A percentile compares a stretch with the other conserved stretches of the same genome.
These are phyloP conservation scores for Bretschneidera sinensis DNA, from an alignment of 345 rosid genomes.

Conservation along the genomic window DNA sequence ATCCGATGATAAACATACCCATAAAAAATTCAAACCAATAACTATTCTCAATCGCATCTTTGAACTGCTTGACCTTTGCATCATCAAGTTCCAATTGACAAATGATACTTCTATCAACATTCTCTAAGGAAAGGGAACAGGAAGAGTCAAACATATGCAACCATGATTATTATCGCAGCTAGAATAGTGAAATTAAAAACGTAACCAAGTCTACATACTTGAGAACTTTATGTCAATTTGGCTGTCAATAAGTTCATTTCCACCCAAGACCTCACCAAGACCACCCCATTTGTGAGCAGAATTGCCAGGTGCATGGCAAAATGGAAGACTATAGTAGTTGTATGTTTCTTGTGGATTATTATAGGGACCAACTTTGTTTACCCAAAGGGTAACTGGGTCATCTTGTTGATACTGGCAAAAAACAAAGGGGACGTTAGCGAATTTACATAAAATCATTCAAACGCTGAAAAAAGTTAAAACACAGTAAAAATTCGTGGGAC, in stretches of 20 bases:
- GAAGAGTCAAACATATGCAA: background rate
- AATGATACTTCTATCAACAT: constrained; percentile 52
- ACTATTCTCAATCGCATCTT: constrained; percentile 83
- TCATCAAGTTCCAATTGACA: constrained; percentile 66
- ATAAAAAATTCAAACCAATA: constrained; percentile 94
- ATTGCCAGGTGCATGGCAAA: constrained; percentile 62
- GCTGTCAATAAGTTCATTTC: constrained; percentile 98
- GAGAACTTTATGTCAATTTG: constrained; percentile 69
- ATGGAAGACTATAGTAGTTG: constrained; percentile 98
- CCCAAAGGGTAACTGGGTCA: constrained; percentile 92
- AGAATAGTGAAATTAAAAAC: constrained; percentile 4
- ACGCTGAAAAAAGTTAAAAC: constrained; percentile 6
- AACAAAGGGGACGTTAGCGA: constrained; percentile 9
- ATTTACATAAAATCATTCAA: background rate
- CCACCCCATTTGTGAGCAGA: constrained; percentile 98
- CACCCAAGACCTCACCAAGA: constrained; percentile 99
- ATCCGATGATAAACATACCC: constrained; percentile 23
- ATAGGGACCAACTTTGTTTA: constrained; percentile 97
- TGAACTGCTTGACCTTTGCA: constrained; percentile 64
- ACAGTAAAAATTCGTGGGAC: background rate
- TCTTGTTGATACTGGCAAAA: constrained; percentile 65
- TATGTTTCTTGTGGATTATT: constrained; percentile 99
- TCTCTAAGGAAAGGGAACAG: constrained; percentile 35
- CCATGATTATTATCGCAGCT: constrained; percentile 1
- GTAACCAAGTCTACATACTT: constrained; percentile 47